Percentiles rank a stretch among this genome's conserved stretches.
Conservation (phyloP, 2,329 filamentous ascomycete species). For the Nectriaceae sp. region DNA sequence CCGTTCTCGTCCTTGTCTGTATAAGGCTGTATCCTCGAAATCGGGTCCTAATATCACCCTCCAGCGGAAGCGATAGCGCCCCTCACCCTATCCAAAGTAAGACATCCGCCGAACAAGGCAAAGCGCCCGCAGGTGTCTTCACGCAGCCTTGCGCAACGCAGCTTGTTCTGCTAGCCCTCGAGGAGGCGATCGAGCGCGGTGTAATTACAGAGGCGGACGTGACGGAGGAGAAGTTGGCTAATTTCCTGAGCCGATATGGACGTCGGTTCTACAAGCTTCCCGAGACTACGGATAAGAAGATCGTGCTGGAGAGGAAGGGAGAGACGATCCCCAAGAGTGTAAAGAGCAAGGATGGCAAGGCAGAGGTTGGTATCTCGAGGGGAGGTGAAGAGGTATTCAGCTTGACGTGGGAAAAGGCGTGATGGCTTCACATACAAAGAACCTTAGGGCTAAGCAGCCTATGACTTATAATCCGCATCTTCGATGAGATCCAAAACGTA, state of each 20-base stretch:
- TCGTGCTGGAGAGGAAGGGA: conserved; percentile 43
- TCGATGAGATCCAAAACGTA: no score
- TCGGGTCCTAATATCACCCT: not conserved
- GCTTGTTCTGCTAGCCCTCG: conserved; percentile 62
- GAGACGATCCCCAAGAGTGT: conserved; percentile 43
- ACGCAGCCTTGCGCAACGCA: conserved; percentile 73
- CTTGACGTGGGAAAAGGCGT: conserved; percentile 34
- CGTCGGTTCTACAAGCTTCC: conserved; percentile 54
- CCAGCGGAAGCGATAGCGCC: conserved; percentile 60
- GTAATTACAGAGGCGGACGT: conserved; percentile 54
- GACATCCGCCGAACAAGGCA: conserved; percentile 45
- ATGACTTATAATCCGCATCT: no score
- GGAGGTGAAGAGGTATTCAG: conserved; percentile 44
- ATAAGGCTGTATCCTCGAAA: no score
- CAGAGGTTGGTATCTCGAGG: conserved; percentile 47
- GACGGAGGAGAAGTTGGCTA: conserved; percentile 54
- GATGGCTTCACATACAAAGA: no score
- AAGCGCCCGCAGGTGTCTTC: conserved; percentile 73
- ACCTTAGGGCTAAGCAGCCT: no score
- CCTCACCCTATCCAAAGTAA: conserved; percentile 66
- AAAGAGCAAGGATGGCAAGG: conserved; percentile 37
- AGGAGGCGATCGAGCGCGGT: conserved; percentile 59
- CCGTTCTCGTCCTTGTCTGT: no score
- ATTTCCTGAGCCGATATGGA: conserved; percentile 56
- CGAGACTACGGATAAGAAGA: conserved; percentile 27